phyloP scores from a whole-genome alignment of 2,329 filamentous ascomycete species.

The Colletotrichum sp. region DNA sequence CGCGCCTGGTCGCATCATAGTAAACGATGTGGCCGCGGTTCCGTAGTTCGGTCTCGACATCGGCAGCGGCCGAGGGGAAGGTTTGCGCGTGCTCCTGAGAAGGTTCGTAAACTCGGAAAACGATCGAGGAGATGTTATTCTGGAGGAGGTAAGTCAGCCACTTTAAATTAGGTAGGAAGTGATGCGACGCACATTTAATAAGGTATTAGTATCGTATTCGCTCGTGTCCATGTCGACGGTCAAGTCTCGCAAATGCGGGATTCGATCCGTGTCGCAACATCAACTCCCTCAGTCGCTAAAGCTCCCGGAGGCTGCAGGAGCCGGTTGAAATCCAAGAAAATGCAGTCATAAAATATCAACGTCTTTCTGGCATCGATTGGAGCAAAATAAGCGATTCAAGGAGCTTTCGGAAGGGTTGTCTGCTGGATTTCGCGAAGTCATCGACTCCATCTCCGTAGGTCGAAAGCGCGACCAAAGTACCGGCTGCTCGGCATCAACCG shows the following conservation, averaged over 20 bases:
- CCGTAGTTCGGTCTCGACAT: slow-evolving; percentile 56
- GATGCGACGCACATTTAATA: slow-evolving; percentile 59
- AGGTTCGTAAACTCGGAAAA: slow-evolving; percentile 61
- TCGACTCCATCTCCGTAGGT: slow-evolving; percentile 45
- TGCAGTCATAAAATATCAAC: slow-evolving; percentile 12
- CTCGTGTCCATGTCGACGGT: slow-evolving; percentile 65
- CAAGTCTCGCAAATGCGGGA: slow-evolving; percentile 24
- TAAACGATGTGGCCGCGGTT: slow-evolving; percentile 59
- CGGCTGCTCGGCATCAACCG: slow-evolving; percentile 19
- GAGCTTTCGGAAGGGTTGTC: not conserved
- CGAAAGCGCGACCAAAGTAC: slow-evolving; percentile 16
- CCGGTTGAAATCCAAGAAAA: not conserved
- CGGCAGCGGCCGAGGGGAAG: slow-evolving; percentile 52
- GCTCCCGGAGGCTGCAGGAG: slow-evolving; percentile 13
- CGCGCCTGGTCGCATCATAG: slow-evolving; percentile 54
- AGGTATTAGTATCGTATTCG: slow-evolving; percentile 67
- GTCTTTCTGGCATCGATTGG: slow-evolving; percentile 1
- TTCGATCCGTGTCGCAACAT: slow-evolving; percentile 21
- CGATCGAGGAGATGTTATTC: slow-evolving; percentile 62
- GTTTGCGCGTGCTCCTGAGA: slow-evolving; percentile 45
- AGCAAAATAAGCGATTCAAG: not conserved
- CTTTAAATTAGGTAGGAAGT: not conserved
- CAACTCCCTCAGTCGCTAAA: slow-evolving; percentile 19
- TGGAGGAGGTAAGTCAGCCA: slow-evolving; percentile 32
- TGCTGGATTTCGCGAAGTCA: slow-evolving; percentile 18